Conservation (phyloP, 176 grass and related monocot genomes). For the Carex littledalei region DNA sequence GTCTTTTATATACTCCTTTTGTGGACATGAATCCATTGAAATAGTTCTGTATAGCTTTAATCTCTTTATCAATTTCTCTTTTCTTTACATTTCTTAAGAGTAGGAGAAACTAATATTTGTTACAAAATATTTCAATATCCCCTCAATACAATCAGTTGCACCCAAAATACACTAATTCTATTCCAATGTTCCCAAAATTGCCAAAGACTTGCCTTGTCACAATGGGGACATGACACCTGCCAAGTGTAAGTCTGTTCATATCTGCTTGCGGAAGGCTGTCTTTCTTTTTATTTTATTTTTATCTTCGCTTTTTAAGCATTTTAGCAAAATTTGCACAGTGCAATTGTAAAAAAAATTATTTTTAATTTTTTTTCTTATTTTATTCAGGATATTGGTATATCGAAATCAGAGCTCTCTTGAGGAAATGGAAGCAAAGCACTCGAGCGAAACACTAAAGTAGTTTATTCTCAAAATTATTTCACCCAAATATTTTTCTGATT, state of each 20-base stretch:
- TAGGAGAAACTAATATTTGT: background rate
- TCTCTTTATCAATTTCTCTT: background rate
- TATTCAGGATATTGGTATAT: conserved; percentile 12
- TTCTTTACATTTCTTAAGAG: background rate
- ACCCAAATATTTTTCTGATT: conserved; percentile 14
- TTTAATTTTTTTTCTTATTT: conserved; percentile 22
- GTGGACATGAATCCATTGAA: no score
- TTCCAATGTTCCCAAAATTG: background rate
- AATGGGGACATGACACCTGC: background rate
- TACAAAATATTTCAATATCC: background rate
- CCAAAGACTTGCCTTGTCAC: background rate
- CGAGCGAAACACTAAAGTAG: conserved; percentile 54
- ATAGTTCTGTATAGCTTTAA: background rate
- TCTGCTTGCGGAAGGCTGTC: background rate
- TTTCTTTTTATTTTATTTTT: background rate
- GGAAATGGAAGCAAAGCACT: conserved; percentile 74
- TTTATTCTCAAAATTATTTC: background rate
- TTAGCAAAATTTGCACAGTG: background rate
- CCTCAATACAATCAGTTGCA: background rate
- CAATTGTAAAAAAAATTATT: background rate
- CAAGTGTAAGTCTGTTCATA: background rate
- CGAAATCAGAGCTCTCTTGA: conserved; percentile 13
- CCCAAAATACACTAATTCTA: background rate
- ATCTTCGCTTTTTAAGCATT: background rate
- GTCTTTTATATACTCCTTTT: background rate